A percentile compares a stretch with the other conserved stretches of the same genome.
Conservation (phyloP, 2,329 filamentous ascomycete species). For the Ceratocystis diversiconidia region DNA sequence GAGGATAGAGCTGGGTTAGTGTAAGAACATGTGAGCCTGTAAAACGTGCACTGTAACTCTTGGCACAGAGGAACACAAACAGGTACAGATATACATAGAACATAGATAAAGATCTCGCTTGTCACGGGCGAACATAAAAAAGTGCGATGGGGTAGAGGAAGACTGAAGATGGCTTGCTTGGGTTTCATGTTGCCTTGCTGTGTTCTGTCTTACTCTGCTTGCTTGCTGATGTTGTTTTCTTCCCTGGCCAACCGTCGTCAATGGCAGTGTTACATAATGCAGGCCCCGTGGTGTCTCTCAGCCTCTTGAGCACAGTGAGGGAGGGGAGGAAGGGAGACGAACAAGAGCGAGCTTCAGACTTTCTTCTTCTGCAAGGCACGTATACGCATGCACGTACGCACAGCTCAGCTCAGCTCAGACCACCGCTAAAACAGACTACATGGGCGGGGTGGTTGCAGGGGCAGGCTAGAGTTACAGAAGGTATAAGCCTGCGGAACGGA, state of each 20-base stretch:
- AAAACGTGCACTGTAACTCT: not conserved
- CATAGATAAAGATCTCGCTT: not conserved
- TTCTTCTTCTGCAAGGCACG: too few species aligned
- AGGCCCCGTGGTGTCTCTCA: too few species aligned
- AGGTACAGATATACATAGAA: not conserved
- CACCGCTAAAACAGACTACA: not conserved
- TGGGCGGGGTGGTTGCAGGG: not conserved
- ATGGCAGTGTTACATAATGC: too few species aligned
- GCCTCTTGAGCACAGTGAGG: too few species aligned
- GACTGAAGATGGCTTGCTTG: not conserved
- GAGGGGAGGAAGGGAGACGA: too few species aligned
- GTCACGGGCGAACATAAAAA: not conserved
- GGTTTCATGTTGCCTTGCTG: not conserved
- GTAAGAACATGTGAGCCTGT: not conserved
- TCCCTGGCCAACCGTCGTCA: too few species aligned
- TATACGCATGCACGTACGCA: too few species aligned
- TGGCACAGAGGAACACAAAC: not conserved
- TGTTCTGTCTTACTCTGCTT: not conserved
- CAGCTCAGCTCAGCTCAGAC: not conserved
- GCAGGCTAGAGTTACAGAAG: not conserved
- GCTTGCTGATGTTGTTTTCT: too few species aligned
- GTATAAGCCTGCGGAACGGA: not conserved
- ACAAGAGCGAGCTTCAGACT: too few species aligned
- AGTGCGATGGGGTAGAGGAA: not conserved
- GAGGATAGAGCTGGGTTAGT: not conserved